These are phyloP conservation scores for Climacium dendroides DNA, from an alignment of 225 moss, liverwort and hornwort species.

Conservation along the genomic window DNA sequence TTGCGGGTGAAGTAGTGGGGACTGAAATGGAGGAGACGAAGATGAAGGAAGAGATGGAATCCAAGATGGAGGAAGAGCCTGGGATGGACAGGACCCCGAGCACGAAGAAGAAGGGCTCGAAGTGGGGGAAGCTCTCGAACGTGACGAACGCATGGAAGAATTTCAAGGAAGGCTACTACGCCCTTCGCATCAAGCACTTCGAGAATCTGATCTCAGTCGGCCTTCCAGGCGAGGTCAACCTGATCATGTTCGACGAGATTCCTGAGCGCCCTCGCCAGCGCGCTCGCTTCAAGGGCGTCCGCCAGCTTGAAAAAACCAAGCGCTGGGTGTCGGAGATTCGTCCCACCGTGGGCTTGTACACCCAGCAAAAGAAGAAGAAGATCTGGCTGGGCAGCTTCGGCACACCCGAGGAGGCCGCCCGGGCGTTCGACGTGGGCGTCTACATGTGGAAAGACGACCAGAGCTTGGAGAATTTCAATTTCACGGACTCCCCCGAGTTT, in stretches of 20 bases:
- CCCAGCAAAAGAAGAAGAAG: slow-evolving; percentile 29
- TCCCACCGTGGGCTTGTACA: slow-evolving; percentile 35
- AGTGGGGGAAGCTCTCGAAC: slow-evolving; percentile 16
- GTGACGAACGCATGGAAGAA: slow-evolving; percentile 24
- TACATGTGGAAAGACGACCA: slow-evolving; percentile 46
- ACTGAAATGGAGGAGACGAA: slow-evolving; percentile 1
- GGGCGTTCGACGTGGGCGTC: slow-evolving; percentile 39
- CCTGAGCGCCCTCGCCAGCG: background rate
- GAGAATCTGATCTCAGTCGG: slow-evolving; percentile 34
- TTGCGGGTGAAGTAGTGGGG: background rate
- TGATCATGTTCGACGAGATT: slow-evolving; percentile 46
- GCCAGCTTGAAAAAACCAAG: slow-evolving; percentile 36
- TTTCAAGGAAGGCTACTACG: slow-evolving; percentile 24
- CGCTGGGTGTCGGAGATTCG: slow-evolving; percentile 53
- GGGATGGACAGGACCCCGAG: background rate
- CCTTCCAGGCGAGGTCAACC: slow-evolving; percentile 32
- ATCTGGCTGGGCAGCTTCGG: slow-evolving; percentile 53
- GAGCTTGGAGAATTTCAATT: slow-evolving; percentile 33
- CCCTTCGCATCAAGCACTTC: slow-evolving; percentile 30
- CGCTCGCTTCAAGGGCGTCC: slow-evolving; percentile 37
- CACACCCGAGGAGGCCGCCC: slow-evolving; percentile 33
- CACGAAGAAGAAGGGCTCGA: slow-evolving; percentile 2
- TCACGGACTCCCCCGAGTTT: slow-evolving; percentile 21
- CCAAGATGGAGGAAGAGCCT: background rate
- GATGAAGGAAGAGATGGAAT: background rate